Evolutionary conservation across 2,329 filamentous ascomycete species (phyloP).

Genomic region (Colletotrichum agaves): DNA sequence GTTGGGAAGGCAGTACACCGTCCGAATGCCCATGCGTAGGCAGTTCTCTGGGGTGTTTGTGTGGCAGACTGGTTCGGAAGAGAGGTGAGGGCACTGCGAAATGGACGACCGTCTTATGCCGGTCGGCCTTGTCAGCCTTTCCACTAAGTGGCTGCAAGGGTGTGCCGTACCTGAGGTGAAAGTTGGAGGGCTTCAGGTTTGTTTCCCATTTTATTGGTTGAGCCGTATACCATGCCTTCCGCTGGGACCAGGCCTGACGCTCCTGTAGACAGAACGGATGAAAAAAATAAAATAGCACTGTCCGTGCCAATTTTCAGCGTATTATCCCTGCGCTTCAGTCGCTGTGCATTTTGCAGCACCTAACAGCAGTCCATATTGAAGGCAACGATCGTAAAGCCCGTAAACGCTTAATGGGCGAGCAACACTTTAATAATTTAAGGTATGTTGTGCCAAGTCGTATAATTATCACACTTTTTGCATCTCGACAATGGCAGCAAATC

Average conservation of each 20-base stretch:
- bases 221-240: slow-evolving; percentile 15
- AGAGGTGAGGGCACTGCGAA: slow-evolving; percentile 26
- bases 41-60: slow-evolving; percentile 17
- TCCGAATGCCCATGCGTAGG: slow-evolving; percentile 24
- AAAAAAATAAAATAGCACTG: slow-evolving; percentile 16
- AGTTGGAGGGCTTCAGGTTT: slow-evolving; percentile 10
- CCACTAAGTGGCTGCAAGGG: slow-evolving; percentile 29
- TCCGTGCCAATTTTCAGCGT: slow-evolving; percentile 14
- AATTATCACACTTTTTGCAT: no score
- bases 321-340: background rate
- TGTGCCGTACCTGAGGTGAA: slow-evolving; percentile 25
- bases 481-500: no score
- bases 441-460: no score
- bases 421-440: no score
- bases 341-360: background rate
- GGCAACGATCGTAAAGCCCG: background rate
- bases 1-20: background rate
- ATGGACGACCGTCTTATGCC: slow-evolving; percentile 16
- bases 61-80: slow-evolving; percentile 19
- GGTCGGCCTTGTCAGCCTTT: slow-evolving; percentile 36
- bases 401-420: no score
- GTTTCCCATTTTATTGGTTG: slow-evolving; percentile 29
- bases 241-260: slow-evolving; percentile 6
- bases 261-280: slow-evolving; percentile 21
- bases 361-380: background rate